Evolutionary conservation across 805 yeast genomes (phyloP), one percentile per base, ranked within the genome.

Genomic region (Pichia paraexigua): DNA sequence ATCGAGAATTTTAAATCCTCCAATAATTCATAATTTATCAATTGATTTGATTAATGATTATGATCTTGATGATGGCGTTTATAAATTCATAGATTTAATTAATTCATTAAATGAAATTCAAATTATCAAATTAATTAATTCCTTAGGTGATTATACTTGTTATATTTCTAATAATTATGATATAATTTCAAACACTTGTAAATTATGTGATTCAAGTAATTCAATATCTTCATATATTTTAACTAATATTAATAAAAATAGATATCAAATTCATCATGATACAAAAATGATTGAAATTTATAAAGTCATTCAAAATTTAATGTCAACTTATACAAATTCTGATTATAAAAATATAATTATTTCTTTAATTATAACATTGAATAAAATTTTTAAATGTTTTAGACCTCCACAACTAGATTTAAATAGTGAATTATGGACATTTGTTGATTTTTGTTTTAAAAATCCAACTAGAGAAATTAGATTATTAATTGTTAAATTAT

Each of bases 381-480:
- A 69, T 59, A 75, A 75, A 56, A 60, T 83, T 1, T 78, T 82
- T 52, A 61, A 73, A 4, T 79, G 82, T 43, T 84, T 63, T 58
- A 71, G 76, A 47, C 78, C 84, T 0, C 81, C 82, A 5, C 60
- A 57, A 41, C 59, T 71, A 41, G 59, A 49, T 18, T 57, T 48
- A 56, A 66, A 51, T 13, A 57, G 60, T 35, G 52, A 53, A 1
- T 22, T 71, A 7, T 79, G 78, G 65, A 60, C 59, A 7, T 75
- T 78, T 50, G 53, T 83, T 2, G 60, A 71, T 41, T 53, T 57
- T 3, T 69, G 75, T 20, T 68, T 80, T 41, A 52, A 61, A 0
- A 69, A 70, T n/a, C 64, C 63, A 9, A 74, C 76, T 50, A 66
- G 92, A 56, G 84, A 81, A 52, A 71, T 82, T 0, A 63, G 92